Evolutionary conservation across 352 stramenopile genomes (phyloP).

Genomic region (Blastocystis sp.): DNA sequence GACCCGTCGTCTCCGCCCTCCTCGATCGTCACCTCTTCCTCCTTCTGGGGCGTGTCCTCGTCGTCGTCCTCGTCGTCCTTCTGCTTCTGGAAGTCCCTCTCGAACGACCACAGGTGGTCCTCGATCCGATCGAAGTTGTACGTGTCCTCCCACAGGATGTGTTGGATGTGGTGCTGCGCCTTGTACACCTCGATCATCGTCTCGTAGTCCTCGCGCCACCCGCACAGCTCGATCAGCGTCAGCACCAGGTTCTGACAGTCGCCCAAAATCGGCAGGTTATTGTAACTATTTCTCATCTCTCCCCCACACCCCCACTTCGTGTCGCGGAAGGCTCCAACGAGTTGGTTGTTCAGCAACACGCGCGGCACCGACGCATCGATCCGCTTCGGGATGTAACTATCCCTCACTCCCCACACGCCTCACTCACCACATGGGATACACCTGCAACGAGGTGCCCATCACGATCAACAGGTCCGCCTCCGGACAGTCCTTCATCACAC

Average conservation of each 20-base stretch:
- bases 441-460: constrained; percentile 94
- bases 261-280: constrained; percentile 19
- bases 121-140: constrained; percentile 69
- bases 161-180: background rate
- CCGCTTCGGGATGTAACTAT: constrained; percentile 77
- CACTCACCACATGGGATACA: constrained; percentile 89
- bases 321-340: constrained; percentile 76
- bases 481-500: constrained; percentile 80
- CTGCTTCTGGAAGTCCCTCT: background rate
- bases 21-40: background rate
- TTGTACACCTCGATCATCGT: background rate
- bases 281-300: background rate
- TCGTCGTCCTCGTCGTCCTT: background rate
- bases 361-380: constrained; percentile 82
- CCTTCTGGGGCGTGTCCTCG: background rate
- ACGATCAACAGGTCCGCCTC: constrained; percentile 92
- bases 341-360: constrained; percentile 87
- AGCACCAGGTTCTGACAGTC: constrained; percentile 54
- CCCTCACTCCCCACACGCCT: constrained; percentile 9
- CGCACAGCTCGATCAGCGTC: constrained; percentile 25
- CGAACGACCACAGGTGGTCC: constrained; percentile 2
- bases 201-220: constrained; percentile 25
- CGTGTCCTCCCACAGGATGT: constrained; percentile 7
- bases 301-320: background rate
- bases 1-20: background rate